Evolutionary conservation across 1,139 yeast genomes (phyloP).

Genomic region (Blastobotrys persicus): DNA sequence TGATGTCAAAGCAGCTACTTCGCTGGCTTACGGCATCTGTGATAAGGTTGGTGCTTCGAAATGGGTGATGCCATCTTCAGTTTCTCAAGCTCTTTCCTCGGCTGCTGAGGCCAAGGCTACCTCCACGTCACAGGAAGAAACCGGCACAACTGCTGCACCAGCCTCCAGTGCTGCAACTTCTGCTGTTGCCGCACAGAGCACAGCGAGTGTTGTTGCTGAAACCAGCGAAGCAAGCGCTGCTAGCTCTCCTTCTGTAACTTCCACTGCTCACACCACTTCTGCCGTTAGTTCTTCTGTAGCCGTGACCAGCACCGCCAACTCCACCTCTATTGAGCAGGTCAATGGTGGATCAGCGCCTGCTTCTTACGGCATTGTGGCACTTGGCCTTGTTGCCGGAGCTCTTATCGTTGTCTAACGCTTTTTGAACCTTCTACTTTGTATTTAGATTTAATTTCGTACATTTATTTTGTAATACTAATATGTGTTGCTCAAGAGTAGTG

Average conservation of each 20-base stretch:
- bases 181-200: constrained; percentile 1
- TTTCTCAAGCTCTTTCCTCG: constrained; percentile 37
- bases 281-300: constrained; percentile 3
- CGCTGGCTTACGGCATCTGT: constrained; percentile 46
- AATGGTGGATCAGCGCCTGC: neutral
- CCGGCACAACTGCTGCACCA: constrained; percentile 12
- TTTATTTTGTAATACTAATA: neutral
- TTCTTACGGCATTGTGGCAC: constrained; percentile 5
- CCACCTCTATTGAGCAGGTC: constrained; percentile 2
- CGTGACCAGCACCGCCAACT: neutral
- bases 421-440: neutral
- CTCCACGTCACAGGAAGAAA: constrained; percentile 14
- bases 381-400: constrained; percentile 7
- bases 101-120: constrained; percentile 34
- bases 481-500: too few species aligned
- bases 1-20: constrained; percentile 43
- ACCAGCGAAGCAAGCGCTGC: constrained; percentile 2
- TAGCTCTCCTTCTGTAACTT: neutral
- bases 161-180: constrained; percentile 8
- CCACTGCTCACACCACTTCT: neutral
- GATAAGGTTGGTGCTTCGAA: constrained; percentile 46
- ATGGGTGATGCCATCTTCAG: constrained; percentile 48
- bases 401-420: neutral
- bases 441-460: neutral
- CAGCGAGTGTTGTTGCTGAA: constrained; percentile 3